These are phyloP conservation scores for Penicillium tannophilum DNA, from an alignment of 495 filamentous ascomycete species.

Conservation along the genomic window DNA sequence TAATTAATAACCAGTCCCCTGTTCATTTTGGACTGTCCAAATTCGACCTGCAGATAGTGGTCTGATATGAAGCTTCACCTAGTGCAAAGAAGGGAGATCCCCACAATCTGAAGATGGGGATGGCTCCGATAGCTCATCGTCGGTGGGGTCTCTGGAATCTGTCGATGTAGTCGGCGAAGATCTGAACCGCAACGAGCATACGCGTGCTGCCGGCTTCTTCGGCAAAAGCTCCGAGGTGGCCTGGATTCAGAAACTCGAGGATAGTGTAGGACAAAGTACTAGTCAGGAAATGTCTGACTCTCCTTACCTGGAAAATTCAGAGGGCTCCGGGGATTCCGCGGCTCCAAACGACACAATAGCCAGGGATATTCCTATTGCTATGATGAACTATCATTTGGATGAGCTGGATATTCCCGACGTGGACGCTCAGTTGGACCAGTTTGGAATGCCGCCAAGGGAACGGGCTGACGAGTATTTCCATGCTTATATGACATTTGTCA, in stretches of 20 bases:
- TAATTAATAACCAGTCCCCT: not conserved
- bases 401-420: constrained; percentile 48
- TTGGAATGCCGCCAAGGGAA: constrained; percentile 51
- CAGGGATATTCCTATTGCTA: constrained; percentile 29
- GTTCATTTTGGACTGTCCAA: not conserved
- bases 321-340: constrained; percentile 3
- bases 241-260: constrained; percentile 57
- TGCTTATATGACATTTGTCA: constrained; percentile 57
- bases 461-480: constrained; percentile 55
- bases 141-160: constrained; percentile 56
- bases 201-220: constrained; percentile 58
- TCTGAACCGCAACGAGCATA: constrained; percentile 52
- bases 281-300: not conserved
- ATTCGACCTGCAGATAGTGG: not conserved
- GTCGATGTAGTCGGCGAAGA: constrained; percentile 62
- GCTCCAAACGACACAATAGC: not conserved
- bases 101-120: constrained; percentile 19
- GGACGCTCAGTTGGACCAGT: constrained; percentile 44
- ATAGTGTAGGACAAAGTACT: constrained; percentile 21
- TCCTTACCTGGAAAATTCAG: constrained; percentile 26
- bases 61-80: not conserved
- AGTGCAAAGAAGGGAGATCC: constrained; percentile 12
- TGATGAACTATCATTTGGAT: constrained; percentile 60
- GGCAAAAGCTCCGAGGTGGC: constrained; percentile 65
- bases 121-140: constrained; percentile 35